A percentile compares a stretch with the other conserved stretches of the same genome.
Evolutionary conservation across 2,329 filamentous ascomycete genomes (phyloP).

Genomic region (Phialophora macrospora): DNA sequence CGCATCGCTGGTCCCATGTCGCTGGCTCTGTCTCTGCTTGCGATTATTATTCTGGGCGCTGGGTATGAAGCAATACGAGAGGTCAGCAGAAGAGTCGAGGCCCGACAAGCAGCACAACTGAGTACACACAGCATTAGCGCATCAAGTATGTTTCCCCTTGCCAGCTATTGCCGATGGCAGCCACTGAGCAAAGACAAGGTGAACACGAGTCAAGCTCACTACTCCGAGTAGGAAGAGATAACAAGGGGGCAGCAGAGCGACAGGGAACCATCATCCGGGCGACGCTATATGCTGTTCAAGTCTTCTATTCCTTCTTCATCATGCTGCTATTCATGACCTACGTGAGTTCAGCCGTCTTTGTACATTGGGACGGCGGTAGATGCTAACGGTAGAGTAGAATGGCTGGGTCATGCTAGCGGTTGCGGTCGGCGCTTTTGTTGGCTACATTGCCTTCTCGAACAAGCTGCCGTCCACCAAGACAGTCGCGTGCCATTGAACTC

Average conservation of each 20-base stretch:
- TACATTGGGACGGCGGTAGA: neutral
- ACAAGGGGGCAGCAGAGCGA: conserved; percentile 64
- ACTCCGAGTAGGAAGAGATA: conserved; percentile 73
- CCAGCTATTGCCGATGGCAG: conserved; percentile 9
- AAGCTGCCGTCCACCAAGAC: conserved; percentile 75
- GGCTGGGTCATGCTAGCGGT: conserved; percentile 96
- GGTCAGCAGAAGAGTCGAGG: conserved; percentile 76
- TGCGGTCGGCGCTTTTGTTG: conserved; percentile 83
- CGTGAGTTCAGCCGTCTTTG: conserved; percentile 28
- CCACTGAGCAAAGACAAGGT: conserved; percentile 35
- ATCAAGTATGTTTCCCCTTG: conserved; percentile 36
- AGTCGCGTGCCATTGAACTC: conserved; percentile 80
- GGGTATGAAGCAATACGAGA: conserved; percentile 90
- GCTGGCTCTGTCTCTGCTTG: conserved; percentile 80
- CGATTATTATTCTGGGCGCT: conserved; percentile 80
- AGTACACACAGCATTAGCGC: conserved; percentile 25
- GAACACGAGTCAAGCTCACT: conserved; percentile 66
- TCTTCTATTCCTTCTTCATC: conserved; percentile 99
- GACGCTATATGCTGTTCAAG: conserved; percentile 84
- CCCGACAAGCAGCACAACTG: conserved; percentile 48
- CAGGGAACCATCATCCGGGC: conserved; percentile 79
- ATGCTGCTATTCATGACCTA: conserved; percentile 99
- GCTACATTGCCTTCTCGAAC: conserved; percentile 81
- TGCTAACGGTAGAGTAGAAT: conserved; percentile 55
- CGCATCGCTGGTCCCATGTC: conserved; percentile 75